A percentile compares a stretch with the other conserved stretches of the same genome.
These are phyloP conservation scores for Chlorella sp. DNA, from an alignment of 139 green algal species.

Conservation along the genomic window DNA sequence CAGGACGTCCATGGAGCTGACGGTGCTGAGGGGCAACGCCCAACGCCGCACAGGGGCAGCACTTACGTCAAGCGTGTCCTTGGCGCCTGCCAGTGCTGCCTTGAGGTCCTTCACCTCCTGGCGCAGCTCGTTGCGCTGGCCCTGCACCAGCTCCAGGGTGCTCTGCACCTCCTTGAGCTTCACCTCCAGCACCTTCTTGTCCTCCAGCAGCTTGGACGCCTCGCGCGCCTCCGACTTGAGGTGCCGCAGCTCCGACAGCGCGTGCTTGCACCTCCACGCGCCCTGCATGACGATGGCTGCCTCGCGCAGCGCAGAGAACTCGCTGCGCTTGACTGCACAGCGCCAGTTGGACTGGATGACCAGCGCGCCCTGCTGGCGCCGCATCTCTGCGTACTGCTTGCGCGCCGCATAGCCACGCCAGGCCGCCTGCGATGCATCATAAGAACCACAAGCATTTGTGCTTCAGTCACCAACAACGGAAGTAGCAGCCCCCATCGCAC, in stretches of 20 bases:
- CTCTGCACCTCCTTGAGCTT: constrained; percentile 58
- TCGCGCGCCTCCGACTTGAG: constrained; percentile 60
- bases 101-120: constrained; percentile 35
- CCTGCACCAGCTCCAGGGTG: constrained; percentile 71
- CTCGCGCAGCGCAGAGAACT: too few relatives aligned
- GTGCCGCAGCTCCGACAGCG: constrained; percentile 29
- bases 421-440: constrained; percentile 38
- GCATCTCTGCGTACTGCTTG: constrained; percentile 20
- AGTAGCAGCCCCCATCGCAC: not conserved
- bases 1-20: too few relatives aligned
- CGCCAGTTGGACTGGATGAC: constrained; percentile 19
- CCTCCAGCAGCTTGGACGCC: constrained; percentile 75
- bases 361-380: constrained; percentile 21
- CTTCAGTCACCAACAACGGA: too few relatives aligned
- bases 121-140: constrained; percentile 77
- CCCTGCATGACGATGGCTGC: too few relatives aligned
- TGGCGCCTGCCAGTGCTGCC: constrained; percentile 3
- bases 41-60: too few relatives aligned
- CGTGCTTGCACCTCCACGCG: too few relatives aligned
- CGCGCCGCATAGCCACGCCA: constrained; percentile 35
- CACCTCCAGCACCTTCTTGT: constrained; percentile 81
- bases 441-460: too few relatives aligned
- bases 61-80: constrained; percentile 13
- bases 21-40: too few relatives aligned
- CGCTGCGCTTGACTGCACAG: too few relatives aligned